Evolutionary conservation across 2,329 filamentous ascomycete genomes (phyloP), one percentile per base, ranked within the genome.

Genomic region (Paecilomyces variotii): DNA sequence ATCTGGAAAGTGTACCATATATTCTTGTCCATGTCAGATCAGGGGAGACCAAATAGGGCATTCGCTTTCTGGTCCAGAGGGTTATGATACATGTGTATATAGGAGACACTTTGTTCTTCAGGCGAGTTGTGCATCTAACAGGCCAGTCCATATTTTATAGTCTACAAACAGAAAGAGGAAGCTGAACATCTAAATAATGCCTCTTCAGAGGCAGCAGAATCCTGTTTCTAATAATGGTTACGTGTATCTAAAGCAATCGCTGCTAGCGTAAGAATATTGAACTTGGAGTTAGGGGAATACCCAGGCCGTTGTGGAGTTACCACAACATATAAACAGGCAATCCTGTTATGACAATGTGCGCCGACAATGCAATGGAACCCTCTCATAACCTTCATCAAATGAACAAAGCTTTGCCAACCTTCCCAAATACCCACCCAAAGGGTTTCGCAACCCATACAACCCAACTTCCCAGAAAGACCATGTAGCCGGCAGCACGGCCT

Each of bases 361-460:
- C 30, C 30, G 30, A 39, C 35, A n/a, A n/a, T 39, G 35, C 35
- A 39, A 14, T 19, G 39, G 7, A 39, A 45, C 49, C 12, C 26
- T 26, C 14, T 52, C 50, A 49, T 12, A 12, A 32, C 54, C 45
- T 56, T 52, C 54, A 45, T 66, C 64, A 71, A 55, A 60, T 57
- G 27, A 68, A 60, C 25, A 73, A 51, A 35, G 64, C 65, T 56
- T 64, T 66, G 12, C 67, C 68, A 34, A 73, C 52, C 34, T 62
- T 60, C 12, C 68, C 63, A 54, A 73, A 63, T 6, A 67, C 56
- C 68, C 70, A 72, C 0, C 66, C 67, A 63, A 74, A 68, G 1
- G 73, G 73, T 49, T 60, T 68, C 1, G 65, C 63, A 56, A 74
- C 64, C 73, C 73, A 76, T 11, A 72, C 56, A 28, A 75, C 61